These are phyloP conservation scores for Lonicera japonica DNA, from an alignment of 129 eudicot genomes.

Conservation along the genomic window DNA sequence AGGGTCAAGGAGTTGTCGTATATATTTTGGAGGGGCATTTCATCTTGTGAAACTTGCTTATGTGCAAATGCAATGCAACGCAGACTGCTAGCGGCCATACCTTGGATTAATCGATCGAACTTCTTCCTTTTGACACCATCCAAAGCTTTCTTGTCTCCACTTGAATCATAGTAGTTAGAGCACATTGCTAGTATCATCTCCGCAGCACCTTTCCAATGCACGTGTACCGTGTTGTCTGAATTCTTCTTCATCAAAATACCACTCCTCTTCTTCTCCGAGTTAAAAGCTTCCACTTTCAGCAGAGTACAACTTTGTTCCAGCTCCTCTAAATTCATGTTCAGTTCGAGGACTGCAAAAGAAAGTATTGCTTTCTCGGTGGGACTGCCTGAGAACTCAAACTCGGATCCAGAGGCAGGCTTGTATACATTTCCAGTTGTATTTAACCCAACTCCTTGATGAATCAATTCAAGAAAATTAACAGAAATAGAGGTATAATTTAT, in stretches of 20 bases:
- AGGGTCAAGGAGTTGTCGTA: not conserved
- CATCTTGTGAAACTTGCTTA: conserved; percentile 2
- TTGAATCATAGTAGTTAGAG: conserved; percentile 2
- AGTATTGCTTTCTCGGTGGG: conserved; percentile 11
- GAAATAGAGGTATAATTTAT: not conserved
- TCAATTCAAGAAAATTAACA: conserved; percentile 1
- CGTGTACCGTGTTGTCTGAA: not conserved
- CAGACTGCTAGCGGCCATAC: conserved; percentile 16
- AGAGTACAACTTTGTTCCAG: not conserved
- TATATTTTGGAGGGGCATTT: not conserved
- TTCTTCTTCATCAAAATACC: conserved; percentile 6
- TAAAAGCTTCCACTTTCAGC: conserved; percentile 5
- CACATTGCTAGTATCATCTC: conserved; percentile 4
- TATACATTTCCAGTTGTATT: conserved; percentile 13
- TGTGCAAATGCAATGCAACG: conserved; percentile 18
- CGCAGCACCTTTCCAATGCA: conserved; percentile 13
- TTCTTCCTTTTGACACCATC: conserved; percentile 4
- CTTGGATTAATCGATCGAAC: conserved; percentile 7
- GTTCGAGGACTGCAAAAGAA: conserved; percentile 5
- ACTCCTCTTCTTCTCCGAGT: conserved; percentile 11
- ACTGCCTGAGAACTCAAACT: conserved; percentile 7
- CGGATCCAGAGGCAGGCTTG: not conserved
- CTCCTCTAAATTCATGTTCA: conserved; percentile 2
- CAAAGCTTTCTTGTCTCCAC: conserved; percentile 3
- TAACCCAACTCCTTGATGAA: conserved; percentile 9